Conservation (phyloP, 495 filamentous ascomycete species). For the Penicillium dipodomyicola region DNA sequence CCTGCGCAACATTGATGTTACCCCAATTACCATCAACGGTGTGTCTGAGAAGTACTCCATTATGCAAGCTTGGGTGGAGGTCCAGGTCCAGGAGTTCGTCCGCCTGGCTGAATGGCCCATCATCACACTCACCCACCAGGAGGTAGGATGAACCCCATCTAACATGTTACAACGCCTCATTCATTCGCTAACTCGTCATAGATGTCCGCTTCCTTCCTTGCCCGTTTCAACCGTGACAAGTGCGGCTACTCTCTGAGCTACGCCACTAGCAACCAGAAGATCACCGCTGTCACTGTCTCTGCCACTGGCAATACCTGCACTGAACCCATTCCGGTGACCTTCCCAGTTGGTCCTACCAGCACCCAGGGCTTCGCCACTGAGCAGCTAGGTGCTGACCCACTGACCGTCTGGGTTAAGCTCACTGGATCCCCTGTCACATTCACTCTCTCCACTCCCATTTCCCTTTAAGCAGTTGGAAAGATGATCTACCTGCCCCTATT, state of each 20-base stretch:
- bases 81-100: constrained; percentile 53
- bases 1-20: constrained; percentile 50
- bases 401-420: constrained; percentile 58
- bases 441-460: constrained; percentile 47
- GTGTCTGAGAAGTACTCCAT: constrained; percentile 49
- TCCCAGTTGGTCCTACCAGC: constrained; percentile 44
- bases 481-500: background rate
- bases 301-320: constrained; percentile 52
- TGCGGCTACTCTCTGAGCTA: constrained; percentile 53
- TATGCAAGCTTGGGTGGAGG: constrained; percentile 62
- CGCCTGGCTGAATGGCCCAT: constrained; percentile 60
- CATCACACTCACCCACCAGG: constrained; percentile 53
- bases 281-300: constrained; percentile 52
- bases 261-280: constrained; percentile 40
- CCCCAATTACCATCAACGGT: constrained; percentile 51
- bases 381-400: constrained; percentile 56
- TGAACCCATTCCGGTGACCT: constrained; percentile 55
- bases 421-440: constrained; percentile 53
- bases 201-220: constrained; percentile 51
- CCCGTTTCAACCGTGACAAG: constrained; percentile 52
- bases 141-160: constrained; percentile 28
- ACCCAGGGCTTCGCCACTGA: constrained; percentile 50
- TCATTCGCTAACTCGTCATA: constrained; percentile 13
- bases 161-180: background rate
- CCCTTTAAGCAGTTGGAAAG: constrained; percentile 26